Base-by-base conservation (phyloP, 169 alveolate species). In the Cryptosporidium baileyi region DNA sequence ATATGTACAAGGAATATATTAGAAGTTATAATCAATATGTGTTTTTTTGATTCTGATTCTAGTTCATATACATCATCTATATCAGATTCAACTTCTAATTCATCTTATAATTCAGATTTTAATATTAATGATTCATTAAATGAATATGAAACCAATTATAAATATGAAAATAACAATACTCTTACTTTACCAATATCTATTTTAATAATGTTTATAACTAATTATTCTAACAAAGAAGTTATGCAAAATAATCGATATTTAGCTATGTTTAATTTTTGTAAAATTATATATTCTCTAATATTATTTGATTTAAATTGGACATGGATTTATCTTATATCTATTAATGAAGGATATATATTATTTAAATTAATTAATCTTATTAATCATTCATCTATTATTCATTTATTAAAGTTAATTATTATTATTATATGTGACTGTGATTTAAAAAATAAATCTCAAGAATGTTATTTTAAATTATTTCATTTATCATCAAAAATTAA, bases 261-360 rank as follows among this genome's bases (percentile, higher is more conserved):
- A 1, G 85, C 74, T 8, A 52, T 54, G 24, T 24, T 30, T 54
- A 74, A 74, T 61, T 74, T 34, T 36, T 74, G 62, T 9, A 74
- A 26, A 41, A 17, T 74, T 6, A 32, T 74, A 32, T 74, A 54
- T 19, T 74, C 67, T 17, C n/a, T 74, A 7, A 5, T 74, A 47
- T 17, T 74, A 19, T 51, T 26, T n/a, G 67, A 74, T 15, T 54
- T 51, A 24, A 67, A 74, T 8, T 74, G 85, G 85, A 57, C 85
- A 2, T 57, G 47, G 59, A 74, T 32, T 2, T 52, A 54, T 38
- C 17, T 74, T 40, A 15, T 74, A 26, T 74, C 26, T 15, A 19
- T 51, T 15, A 54, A 36, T 22, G 61, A 43, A 13, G 57, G 40
- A 13, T 40, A 15, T 28, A 24, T 74, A 19, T 13, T 74, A 43